A percentile compares a stretch with the other conserved stretches of the same genome.
Evolutionary conservation across 306 rosid genomes (phyloP).

Genomic region (Sechiopsis laciniata): DNA sequence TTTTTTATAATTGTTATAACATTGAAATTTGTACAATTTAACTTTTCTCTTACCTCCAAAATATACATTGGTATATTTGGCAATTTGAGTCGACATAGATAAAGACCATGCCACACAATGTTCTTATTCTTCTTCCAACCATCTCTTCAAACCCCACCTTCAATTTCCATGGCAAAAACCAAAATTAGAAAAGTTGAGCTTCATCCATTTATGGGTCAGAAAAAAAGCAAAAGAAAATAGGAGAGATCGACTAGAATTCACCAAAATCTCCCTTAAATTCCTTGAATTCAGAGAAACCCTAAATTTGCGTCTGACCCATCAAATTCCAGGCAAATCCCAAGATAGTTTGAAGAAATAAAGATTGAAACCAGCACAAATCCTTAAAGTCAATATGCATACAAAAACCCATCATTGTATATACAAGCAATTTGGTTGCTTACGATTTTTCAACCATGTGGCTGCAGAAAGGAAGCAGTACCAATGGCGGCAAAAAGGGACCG

Average conservation of each 20-base stretch:
- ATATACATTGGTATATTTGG: too few relatives aligned
- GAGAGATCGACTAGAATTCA: not conserved
- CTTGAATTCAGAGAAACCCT: not conserved
- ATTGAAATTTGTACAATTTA: too few relatives aligned
- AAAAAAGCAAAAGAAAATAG: not conserved
- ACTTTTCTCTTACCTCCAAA: too few relatives aligned
- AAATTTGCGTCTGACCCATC: not conserved
- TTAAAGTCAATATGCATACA: not conserved
- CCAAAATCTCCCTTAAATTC: not conserved
- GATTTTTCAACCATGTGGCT: conserved; percentile 47
- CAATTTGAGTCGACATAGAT: too few relatives aligned
- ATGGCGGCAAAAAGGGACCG: conserved; percentile 30
- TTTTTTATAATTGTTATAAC: too few relatives aligned
- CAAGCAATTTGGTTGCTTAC: not conserved
- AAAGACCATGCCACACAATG: not conserved
- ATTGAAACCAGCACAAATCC: not conserved
- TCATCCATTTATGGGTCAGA: not conserved
- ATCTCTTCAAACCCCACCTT: not conserved
- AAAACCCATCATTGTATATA: not conserved
- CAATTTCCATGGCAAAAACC: not conserved
- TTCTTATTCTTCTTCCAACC: not conserved
- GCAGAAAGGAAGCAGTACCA: conserved; percentile 23
- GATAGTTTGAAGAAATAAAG: not conserved
- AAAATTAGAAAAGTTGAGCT: conserved; percentile 5
- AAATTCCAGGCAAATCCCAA: not conserved